Conservation (phyloP, 2,329 filamentous ascomycete genomes). For the Monosporascus sp. region DNA sequence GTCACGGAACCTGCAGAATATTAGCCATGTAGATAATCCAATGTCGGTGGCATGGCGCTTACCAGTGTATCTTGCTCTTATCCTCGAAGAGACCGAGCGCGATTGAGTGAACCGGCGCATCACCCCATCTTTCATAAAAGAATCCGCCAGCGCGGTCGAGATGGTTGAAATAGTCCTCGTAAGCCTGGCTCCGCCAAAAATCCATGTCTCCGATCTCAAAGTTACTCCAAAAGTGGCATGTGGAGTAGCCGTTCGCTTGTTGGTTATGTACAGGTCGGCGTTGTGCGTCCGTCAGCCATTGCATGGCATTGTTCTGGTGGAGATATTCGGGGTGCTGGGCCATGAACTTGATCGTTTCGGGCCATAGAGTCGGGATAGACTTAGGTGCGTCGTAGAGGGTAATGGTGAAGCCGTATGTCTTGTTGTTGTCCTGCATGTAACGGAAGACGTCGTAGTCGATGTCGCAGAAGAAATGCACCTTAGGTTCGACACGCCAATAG, state of each 20-base stretch:
- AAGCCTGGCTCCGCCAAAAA: conserved; percentile 86
- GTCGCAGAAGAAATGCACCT: conserved; percentile 98
- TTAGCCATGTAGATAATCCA: conserved; percentile 12
- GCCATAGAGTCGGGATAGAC: conserved; percentile 85
- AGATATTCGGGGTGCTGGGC: conserved; percentile 78
- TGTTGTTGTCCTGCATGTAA: conserved; percentile 97
- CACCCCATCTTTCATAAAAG: conserved; percentile 98
- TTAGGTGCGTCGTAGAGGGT: conserved; percentile 90
- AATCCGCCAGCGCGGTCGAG: conserved; percentile 92
- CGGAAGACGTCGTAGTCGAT: conserved; percentile 98
- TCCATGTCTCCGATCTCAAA: conserved; percentile 93
- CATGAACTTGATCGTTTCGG: conserved; percentile 90
- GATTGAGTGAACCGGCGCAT: conserved; percentile 94
- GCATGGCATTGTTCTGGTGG: conserved; percentile 77
- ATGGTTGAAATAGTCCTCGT: conserved; percentile 95
- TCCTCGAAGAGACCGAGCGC: conserved; percentile 91
- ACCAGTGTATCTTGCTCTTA: conserved; percentile 88
- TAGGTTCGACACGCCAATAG: conserved; percentile 98
- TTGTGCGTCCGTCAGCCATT: conserved; percentile 77
- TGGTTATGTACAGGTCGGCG: conserved; percentile 74
- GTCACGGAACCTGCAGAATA: conserved; percentile 78
- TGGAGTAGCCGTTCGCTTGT: conserved; percentile 88
- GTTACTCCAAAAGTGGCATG: conserved; percentile 99
- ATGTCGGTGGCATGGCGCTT: conserved; percentile 28
- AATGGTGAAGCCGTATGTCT: conserved; percentile 98